A percentile compares a stretch with the other conserved stretches of the same genome.
Evolutionary conservation across 257 asterid species (phyloP).

Genomic region (Knoxia roxburghii): DNA sequence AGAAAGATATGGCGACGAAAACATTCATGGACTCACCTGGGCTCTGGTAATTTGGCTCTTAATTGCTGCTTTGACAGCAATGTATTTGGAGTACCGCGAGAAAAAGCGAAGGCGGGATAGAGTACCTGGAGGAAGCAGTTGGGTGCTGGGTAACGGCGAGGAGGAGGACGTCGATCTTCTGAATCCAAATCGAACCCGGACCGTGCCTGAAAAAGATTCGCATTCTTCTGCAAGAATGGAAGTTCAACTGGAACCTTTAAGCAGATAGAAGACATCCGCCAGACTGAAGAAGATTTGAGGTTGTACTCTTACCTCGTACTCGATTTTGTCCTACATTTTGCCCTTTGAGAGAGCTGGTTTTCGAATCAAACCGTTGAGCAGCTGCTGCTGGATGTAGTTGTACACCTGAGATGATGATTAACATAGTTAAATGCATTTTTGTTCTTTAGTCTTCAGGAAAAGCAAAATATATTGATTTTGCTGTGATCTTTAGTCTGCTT

Average conservation of each 20-base stretch:
- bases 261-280: slow-evolving; percentile 40
- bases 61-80: slow-evolving; percentile 45
- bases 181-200: slow-evolving; percentile 34
- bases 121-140: slow-evolving; percentile 56
- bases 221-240: slow-evolving; percentile 65
- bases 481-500: background rate
- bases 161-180: slow-evolving; percentile 72
- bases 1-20: slow-evolving; percentile 73
- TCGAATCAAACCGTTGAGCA: background rate
- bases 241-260: slow-evolving; percentile 81
- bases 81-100: slow-evolving; percentile 72
- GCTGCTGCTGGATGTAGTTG: slow-evolving; percentile 12
- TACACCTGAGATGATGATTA: slow-evolving; percentile 8
- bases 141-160: slow-evolving; percentile 75
- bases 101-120: slow-evolving; percentile 42
- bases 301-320: background rate
- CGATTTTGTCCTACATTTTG: background rate
- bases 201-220: slow-evolving; percentile 39
- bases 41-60: slow-evolving; percentile 83
- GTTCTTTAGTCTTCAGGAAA: background rate
- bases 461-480: background rate
- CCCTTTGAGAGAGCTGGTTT: slow-evolving; percentile 1
- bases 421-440: slow-evolving; percentile 5
- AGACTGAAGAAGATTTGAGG: slow-evolving; percentile 4
- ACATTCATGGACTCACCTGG: slow-evolving; percentile 69